Evolutionary conservation across 192 early-diverging fungal genomes (phyloP).

Genomic region (Mortierella hygrophila): DNA sequence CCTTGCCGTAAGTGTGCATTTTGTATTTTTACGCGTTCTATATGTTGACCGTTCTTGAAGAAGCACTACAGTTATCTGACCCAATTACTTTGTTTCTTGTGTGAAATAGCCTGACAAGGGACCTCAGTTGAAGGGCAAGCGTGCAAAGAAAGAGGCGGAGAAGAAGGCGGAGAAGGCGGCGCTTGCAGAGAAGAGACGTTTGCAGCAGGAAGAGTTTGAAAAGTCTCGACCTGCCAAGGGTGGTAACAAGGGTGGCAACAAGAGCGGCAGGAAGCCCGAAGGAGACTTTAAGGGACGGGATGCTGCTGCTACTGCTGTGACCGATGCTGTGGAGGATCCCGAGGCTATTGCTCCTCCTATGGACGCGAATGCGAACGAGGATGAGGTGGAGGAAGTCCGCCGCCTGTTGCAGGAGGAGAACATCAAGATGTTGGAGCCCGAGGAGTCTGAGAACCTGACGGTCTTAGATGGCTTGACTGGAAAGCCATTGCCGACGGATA

Average conservation of each 20-base stretch:
- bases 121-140: constrained; percentile 81
- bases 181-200: constrained; percentile 49
- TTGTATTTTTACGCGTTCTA: neutral
- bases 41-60: neutral
- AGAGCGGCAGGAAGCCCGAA: constrained; percentile 34
- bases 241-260: constrained; percentile 30
- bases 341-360: constrained; percentile 18
- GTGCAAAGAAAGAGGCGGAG: constrained; percentile 71
- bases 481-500: constrained; percentile 83
- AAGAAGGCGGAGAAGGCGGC: constrained; percentile 56
- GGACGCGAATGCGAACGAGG: constrained; percentile 25
- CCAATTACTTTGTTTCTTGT: neutral
- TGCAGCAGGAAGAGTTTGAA: constrained; percentile 32
- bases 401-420: constrained; percentile 71
- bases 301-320: neutral
- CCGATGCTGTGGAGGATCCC: neutral
- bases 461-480: constrained; percentile 87
- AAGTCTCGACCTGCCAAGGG: constrained; percentile 27
- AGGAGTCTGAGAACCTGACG: constrained; percentile 68
- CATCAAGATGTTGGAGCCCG: constrained; percentile 65
- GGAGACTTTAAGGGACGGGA: constrained; percentile 4
- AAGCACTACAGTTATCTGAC: neutral
- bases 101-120: constrained; percentile 69
- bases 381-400: constrained; percentile 62
- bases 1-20: constrained; percentile 68